Conservation (phyloP, 2,329 filamentous ascomycete genomes). For the Beauveria bassiana region DNA sequence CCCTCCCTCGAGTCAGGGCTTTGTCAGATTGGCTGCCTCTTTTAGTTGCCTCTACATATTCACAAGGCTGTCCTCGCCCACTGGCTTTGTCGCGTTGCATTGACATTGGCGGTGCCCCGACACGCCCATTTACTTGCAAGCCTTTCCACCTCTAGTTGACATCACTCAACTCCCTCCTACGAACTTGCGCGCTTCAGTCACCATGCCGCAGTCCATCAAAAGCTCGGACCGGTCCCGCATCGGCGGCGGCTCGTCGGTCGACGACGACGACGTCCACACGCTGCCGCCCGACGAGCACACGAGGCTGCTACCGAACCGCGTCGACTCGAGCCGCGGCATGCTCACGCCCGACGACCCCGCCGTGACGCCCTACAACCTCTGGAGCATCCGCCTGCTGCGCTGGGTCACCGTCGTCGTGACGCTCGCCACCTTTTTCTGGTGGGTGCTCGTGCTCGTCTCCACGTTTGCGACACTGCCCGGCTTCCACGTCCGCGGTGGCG, state of each 20-base stretch:
- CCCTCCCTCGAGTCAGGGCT: neutral
- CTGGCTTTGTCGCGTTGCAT: too few species aligned
- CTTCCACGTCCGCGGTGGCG: slow-evolving; percentile 80
- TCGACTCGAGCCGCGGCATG: slow-evolving; percentile 38
- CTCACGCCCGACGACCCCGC: slow-evolving; percentile 37
- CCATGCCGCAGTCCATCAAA: slow-evolving; percentile 4
- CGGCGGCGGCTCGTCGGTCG: neutral
- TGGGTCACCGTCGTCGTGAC: slow-evolving; percentile 72
- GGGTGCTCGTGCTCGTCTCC: slow-evolving; percentile 80
- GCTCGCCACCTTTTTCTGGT: slow-evolving; percentile 77
- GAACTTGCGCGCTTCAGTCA: neutral
- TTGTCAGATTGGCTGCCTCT: neutral
- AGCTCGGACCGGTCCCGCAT: neutral
- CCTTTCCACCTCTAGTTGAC: too few species aligned
- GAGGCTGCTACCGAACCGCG: slow-evolving; percentile 61
- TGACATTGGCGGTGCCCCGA: too few species aligned
- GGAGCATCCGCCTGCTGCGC: slow-evolving; percentile 75
- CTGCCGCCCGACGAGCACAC: slow-evolving; percentile 44
- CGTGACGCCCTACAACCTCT: slow-evolving; percentile 91
- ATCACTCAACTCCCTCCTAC: too few species aligned
- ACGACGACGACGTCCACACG: slow-evolving; percentile 20
- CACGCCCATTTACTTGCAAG: too few species aligned
- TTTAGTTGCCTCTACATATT: neutral
- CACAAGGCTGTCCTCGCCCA: too few species aligned
- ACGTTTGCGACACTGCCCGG: slow-evolving; percentile 85